phyloP scores from a whole-genome alignment of 495 filamentous ascomycete genomes.

The Penicillium lividum region DNA sequence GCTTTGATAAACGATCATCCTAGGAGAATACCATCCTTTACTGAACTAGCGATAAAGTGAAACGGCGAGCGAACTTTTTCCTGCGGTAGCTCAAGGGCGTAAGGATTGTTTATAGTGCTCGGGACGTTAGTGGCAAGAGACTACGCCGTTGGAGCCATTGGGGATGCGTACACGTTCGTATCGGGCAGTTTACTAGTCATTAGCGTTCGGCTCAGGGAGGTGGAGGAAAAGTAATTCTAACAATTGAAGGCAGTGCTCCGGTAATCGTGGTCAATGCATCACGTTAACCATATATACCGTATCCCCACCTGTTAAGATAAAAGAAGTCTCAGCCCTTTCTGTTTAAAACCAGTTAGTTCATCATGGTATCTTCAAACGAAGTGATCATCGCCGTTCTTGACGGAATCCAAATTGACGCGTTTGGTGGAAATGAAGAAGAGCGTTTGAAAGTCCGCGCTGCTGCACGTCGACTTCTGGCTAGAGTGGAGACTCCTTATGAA shows the following conservation, averaged over 20 bases:
- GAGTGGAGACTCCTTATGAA: slow-evolving; percentile 32
- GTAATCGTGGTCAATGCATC: slow-evolving; percentile 1
- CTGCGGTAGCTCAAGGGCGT: not conserved
- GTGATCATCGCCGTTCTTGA: slow-evolving; percentile 26
- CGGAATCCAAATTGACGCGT: slow-evolving; percentile 20
- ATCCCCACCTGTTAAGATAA: not conserved
- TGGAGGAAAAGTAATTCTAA: not conserved
- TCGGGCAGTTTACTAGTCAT: not conserved
- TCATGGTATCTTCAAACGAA: slow-evolving; percentile 14
- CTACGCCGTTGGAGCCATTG: not conserved
- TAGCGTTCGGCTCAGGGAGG: not conserved
- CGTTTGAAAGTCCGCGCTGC: slow-evolving; percentile 30
- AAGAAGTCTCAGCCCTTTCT: not conserved
- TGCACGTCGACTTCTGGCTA: slow-evolving; percentile 28
- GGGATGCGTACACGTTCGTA: not conserved
- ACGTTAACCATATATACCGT: not conserved
- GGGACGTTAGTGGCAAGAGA: not conserved
- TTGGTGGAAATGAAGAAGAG: slow-evolving; percentile 27
- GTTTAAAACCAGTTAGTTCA: not conserved
- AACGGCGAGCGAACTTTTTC: not conserved
- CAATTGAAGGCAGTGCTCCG: not conserved
- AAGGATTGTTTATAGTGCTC: not conserved
- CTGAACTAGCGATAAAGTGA: not conserved
- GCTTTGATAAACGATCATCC: not conserved
- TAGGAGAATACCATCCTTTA: not conserved